phyloP scores from a whole-genome alignment of 805 yeast genomes.

The Trichomonascus vanleenenianus region DNA sequence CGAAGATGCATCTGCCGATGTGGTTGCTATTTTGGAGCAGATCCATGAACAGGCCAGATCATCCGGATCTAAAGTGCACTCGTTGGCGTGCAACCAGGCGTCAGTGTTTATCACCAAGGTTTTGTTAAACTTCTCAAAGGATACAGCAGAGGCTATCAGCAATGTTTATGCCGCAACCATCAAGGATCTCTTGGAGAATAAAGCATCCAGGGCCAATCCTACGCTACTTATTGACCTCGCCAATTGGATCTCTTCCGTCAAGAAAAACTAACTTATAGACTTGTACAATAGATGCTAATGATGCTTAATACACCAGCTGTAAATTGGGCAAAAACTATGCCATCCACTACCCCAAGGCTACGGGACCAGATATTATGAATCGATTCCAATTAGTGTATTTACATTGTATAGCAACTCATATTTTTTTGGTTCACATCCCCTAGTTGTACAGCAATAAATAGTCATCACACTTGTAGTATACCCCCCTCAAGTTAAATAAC shows the following conservation, averaged over 20 bases:
- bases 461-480: too few species aligned
- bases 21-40: constrained; percentile 22
- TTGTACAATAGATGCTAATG: neutral
- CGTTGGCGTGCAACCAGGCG: constrained; percentile 54
- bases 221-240: constrained; percentile 66
- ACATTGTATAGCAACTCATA: too few species aligned
- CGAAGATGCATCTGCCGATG: constrained; percentile 15
- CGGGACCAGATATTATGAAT: too few species aligned
- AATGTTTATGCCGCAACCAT: constrained; percentile 50
- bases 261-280: neutral
- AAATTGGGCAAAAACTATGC: too few species aligned
- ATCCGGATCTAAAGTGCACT: constrained; percentile 41
- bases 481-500: too few species aligned
- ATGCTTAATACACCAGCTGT: too few species aligned
- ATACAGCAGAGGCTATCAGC: constrained; percentile 22
- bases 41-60: constrained; percentile 33
- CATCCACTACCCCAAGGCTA: too few species aligned
- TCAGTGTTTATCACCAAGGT: constrained; percentile 59
- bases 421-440: too few species aligned
- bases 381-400: neutral
- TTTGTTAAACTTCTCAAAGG: constrained; percentile 33
- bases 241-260: constrained; percentile 59
- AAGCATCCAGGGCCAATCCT: constrained; percentile 42
- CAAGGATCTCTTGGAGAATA: constrained; percentile 50
- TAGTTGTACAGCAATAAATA: too few species aligned